phyloP scores from a whole-genome alignment of 129 eudicot species.

The Artemisia annua region DNA sequence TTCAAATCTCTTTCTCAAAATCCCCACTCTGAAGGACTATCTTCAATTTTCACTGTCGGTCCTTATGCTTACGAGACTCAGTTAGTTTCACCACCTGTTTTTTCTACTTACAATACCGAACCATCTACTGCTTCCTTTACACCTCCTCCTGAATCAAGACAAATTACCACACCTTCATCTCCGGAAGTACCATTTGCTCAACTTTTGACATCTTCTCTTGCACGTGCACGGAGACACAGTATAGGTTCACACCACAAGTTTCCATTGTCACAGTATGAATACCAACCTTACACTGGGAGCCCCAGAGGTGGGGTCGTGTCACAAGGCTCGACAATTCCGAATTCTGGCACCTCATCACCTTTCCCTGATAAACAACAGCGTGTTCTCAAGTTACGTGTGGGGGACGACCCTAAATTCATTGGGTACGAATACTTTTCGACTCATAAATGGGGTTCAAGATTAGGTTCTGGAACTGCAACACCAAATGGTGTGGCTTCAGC shows the following conservation, averaged over 20 bases:
- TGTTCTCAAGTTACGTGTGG: constrained; percentile 51
- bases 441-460: constrained; percentile 77
- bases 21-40: constrained; percentile 47
- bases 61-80: constrained; percentile 98
- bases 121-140: constrained; percentile 96
- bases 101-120: constrained; percentile 87
- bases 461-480: constrained; percentile 72
- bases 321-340: constrained; percentile 73
- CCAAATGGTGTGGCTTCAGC: constrained; percentile 47
- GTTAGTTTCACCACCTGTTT: constrained; percentile 93
- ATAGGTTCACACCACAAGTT: constrained; percentile 53
- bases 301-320: too few relatives aligned
- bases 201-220: constrained; percentile 74
- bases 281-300: constrained; percentile 64
- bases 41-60: constrained; percentile 74
- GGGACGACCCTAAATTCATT: constrained; percentile 46
- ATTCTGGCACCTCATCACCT: constrained; percentile 92
- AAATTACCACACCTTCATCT: constrained; percentile 88
- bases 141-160: constrained; percentile 95
- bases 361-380: constrained; percentile 56
- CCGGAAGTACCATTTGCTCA: constrained; percentile 98
- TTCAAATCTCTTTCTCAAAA: constrained; percentile 63
- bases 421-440: constrained; percentile 64
- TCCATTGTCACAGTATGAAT: constrained; percentile 65
- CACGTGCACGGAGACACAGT: constrained; percentile 57